phyloP scores from a whole-genome alignment of 164 flowering plant species.

The Aristolochia contorta region DNA sequence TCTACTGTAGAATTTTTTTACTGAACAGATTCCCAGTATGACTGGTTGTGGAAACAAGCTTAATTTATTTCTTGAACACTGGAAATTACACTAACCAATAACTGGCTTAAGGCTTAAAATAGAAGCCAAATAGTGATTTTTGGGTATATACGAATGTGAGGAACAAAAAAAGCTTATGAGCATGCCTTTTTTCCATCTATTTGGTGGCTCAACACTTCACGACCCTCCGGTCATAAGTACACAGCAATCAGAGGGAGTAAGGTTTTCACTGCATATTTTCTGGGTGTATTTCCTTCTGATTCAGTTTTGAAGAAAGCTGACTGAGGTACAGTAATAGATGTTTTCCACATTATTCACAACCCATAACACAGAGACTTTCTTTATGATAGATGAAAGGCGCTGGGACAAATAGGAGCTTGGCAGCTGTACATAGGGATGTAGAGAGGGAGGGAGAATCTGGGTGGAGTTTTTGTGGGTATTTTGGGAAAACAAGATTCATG shows the following conservation, averaged over 20 bases:
- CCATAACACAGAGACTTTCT: constrained; percentile 78
- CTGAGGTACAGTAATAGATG: constrained; percentile 52
- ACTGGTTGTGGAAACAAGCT: too few species aligned
- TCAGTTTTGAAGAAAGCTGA: constrained; percentile 27
- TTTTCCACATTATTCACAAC: constrained; percentile 36
- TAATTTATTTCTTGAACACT: too few species aligned
- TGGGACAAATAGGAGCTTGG: constrained; percentile 94
- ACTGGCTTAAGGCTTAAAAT: too few species aligned
- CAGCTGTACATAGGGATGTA: constrained; percentile 85
- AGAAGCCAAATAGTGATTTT: too few species aligned
- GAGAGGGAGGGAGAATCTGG: constrained; percentile 71
- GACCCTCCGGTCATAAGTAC: background rate
- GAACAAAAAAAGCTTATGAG: too few species aligned
- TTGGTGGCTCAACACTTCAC: background rate
- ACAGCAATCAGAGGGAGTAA: background rate
- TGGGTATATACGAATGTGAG: too few species aligned
- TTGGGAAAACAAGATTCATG: constrained; percentile 59
- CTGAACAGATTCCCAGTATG: too few species aligned
- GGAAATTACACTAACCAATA: too few species aligned
- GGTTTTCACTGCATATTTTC: constrained; percentile 13
- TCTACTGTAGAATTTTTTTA: too few species aligned
- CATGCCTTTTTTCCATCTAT: too few species aligned
- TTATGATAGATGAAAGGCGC: constrained; percentile 96
- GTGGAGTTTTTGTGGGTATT: constrained; percentile 54
- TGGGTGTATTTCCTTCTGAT: constrained; percentile 23